These are phyloP conservation scores for Pinus taeda DNA, from an alignment of 75 land plant species.

Conservation along the genomic window DNA sequence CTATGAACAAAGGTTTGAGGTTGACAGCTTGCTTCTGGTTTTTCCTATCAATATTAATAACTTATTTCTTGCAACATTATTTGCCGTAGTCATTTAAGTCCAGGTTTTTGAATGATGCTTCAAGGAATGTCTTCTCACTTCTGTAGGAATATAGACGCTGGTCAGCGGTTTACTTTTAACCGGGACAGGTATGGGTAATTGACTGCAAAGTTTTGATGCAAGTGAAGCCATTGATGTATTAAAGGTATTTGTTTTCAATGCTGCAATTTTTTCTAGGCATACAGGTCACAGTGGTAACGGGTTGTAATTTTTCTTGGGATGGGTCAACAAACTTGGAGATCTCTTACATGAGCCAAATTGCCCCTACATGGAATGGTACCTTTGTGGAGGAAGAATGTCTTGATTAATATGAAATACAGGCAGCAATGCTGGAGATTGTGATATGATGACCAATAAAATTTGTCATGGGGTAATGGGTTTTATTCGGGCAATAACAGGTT, in stretches of 20 bases:
- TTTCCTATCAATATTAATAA: background rate
- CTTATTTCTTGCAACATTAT: background rate
- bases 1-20: background rate
- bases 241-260: background rate
- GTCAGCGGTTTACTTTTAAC: background rate
- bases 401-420: background rate
- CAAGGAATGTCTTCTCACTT: background rate
- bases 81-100: background rate
- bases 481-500: background rate
- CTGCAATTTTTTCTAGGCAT: background rate
- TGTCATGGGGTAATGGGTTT: background rate
- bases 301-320: background rate
- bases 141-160: background rate
- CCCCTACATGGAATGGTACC: background rate
- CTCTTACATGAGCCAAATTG: conserved; percentile 3
- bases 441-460: background rate
- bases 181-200: background rate
- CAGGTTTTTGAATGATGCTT: background rate
- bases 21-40: background rate
- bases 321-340: background rate
- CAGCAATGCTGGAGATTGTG: conserved; percentile 5
- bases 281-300: conserved; percentile 2
- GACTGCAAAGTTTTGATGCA: background rate
- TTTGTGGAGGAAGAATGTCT: background rate
- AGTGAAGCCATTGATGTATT: background rate